phyloP scores from a whole-genome alignment of 2,329 filamentous ascomycete species.

The Colletotrichum acutatum region DNA sequence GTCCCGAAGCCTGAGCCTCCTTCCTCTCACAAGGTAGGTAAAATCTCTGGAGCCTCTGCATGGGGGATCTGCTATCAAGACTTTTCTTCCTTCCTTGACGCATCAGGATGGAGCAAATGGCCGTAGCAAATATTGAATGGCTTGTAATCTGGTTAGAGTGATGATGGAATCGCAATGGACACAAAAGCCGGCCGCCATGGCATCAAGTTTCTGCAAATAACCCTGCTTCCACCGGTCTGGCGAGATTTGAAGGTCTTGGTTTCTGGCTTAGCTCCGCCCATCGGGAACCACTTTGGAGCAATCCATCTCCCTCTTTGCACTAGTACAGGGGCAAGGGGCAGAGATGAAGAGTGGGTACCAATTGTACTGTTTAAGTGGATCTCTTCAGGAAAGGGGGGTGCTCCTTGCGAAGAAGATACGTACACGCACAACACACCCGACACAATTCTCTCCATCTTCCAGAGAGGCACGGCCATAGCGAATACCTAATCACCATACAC shows the following conservation, averaged over 20 bases:
- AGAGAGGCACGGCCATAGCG: neutral
- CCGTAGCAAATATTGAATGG: neutral
- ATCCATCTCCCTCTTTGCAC: slow-evolving; percentile 25
- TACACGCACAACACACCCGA: neutral
- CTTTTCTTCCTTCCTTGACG: neutral
- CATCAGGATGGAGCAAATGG: neutral
- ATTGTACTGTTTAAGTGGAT: neutral
- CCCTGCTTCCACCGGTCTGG: slow-evolving; percentile 35
- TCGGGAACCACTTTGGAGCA: slow-evolving; percentile 34
- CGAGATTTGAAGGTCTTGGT: slow-evolving; percentile 43
- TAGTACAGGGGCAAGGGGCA: slow-evolving; percentile 30
- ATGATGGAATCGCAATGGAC: slow-evolving; percentile 15
- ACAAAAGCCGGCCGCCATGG: slow-evolving; percentile 7
- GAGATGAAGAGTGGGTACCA: slow-evolving; percentile 23
- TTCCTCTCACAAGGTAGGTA: no score
- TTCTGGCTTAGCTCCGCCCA: slow-evolving; percentile 34
- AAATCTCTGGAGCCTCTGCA: neutral
- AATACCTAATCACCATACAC: neutral
- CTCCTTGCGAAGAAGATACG: neutral
- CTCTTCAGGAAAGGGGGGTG: neutral
- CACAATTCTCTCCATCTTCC: no score
- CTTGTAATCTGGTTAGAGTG: neutral
- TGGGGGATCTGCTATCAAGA: neutral
- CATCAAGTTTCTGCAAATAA: slow-evolving; percentile 7
- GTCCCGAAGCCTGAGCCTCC: slow-evolving; percentile 3